A percentile compares a stretch with the other conserved stretches of the same genome.
Evolutionary conservation across 2,329 filamentous ascomycete species (phyloP).

Genomic region (Trichoderma sp.): DNA sequence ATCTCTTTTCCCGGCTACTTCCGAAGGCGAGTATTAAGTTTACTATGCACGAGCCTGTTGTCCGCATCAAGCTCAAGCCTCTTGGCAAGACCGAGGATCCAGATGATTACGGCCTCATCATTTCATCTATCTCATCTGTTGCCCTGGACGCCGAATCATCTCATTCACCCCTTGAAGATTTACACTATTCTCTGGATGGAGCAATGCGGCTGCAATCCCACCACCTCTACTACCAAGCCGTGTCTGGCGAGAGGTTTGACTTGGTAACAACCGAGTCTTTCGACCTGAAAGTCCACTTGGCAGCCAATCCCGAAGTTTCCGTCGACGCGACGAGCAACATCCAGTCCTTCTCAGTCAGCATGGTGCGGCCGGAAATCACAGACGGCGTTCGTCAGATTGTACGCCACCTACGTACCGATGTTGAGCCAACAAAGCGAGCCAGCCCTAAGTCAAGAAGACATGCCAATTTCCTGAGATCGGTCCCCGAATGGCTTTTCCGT

Average conservation of each 20-base stretch:
- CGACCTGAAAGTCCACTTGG: slow-evolving; percentile 81
- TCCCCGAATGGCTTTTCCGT: slow-evolving; percentile 82
- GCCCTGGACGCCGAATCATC: slow-evolving; percentile 92
- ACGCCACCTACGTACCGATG: slow-evolving; percentile 70
- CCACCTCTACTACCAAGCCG: slow-evolving; percentile 91
- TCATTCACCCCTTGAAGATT: slow-evolving; percentile 78
- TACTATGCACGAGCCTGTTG: slow-evolving; percentile 92
- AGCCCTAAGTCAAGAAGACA: slow-evolving; percentile 49
- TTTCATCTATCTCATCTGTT: slow-evolving; percentile 90
- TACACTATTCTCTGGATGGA: slow-evolving; percentile 82
- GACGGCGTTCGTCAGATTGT: slow-evolving; percentile 91
- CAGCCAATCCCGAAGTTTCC: slow-evolving; percentile 78
- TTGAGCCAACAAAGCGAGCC: slow-evolving; percentile 57
- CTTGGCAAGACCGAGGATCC: slow-evolving; percentile 61
- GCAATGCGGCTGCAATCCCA: slow-evolving; percentile 82
- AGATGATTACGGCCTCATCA: slow-evolving; percentile 90
- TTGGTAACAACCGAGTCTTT: slow-evolving; percentile 83
- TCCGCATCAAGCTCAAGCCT: slow-evolving; percentile 83
- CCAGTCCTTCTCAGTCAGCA: slow-evolving; percentile 82
- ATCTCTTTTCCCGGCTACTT: slow-evolving; percentile 81
- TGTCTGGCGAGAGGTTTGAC: slow-evolving; percentile 76
- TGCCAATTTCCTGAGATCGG: slow-evolving; percentile 68
- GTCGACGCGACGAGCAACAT: slow-evolving; percentile 77
- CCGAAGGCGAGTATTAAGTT: slow-evolving; percentile 94
- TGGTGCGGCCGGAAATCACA: slow-evolving; percentile 88